Evolutionary conservation across 2,329 filamentous ascomycete genomes (phyloP).

Genomic region (Ophiostoma populinum): DNA sequence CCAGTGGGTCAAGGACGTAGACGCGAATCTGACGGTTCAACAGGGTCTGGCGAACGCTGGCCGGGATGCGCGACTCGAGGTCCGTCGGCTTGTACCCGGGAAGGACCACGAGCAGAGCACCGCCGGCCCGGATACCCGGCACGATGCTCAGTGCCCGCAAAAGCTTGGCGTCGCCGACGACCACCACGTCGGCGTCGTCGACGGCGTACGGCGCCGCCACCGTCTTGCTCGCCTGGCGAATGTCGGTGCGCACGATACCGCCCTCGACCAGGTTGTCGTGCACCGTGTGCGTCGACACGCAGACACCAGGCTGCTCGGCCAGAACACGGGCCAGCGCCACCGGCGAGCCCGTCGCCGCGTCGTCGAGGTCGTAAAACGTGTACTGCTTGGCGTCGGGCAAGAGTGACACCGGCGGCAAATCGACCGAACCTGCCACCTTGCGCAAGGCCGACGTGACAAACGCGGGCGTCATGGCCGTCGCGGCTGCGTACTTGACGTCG

Average conservation of each 20-base stretch:
- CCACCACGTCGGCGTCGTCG: constrained; percentile 59
- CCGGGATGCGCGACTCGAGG: constrained; percentile 68
- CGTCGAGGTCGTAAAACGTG: constrained; percentile 83
- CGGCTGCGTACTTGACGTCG: constrained; percentile 80
- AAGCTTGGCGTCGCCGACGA: constrained; percentile 65
- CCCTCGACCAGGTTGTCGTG: constrained; percentile 54
- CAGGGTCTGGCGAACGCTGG: constrained; percentile 51
- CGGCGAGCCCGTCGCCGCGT: constrained; percentile 51
- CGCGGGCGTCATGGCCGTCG: constrained; percentile 37
- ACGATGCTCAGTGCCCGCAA: constrained; percentile 63
- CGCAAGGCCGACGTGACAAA: constrained; percentile 33
- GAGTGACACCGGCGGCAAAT: constrained; percentile 19
- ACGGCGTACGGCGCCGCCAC: constrained; percentile 53
- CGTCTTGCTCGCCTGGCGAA: constrained; percentile 66
- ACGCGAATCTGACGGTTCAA: constrained; percentile 54
- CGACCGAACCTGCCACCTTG: constrained; percentile 28
- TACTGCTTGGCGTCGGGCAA: constrained; percentile 54
- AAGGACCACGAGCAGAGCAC: constrained; percentile 59
- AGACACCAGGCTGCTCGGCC: constrained; percentile 55
- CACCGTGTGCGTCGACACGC: constrained; percentile 42
- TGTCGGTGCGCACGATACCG: constrained; percentile 67
- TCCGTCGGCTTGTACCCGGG: constrained; percentile 75
- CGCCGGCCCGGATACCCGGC: constrained; percentile 49
- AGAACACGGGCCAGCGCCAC: constrained; percentile 37
- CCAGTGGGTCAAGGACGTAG: constrained; percentile 56